Base-by-base conservation (phyloP, 441 rosid genomes). In the Lagerstroemia fauriei region DNA sequence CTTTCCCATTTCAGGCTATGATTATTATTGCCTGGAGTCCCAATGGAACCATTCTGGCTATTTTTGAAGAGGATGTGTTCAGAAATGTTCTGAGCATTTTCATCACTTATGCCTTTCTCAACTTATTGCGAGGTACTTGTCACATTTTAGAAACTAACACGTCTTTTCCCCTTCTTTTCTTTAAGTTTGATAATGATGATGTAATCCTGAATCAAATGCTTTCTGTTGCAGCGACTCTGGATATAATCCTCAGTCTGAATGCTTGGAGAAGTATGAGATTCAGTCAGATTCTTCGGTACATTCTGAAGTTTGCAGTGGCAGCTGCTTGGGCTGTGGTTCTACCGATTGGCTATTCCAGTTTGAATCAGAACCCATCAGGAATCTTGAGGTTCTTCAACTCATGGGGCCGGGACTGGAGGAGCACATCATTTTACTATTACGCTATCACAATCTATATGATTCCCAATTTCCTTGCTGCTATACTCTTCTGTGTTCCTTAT, bases 211-310 rank as follows among this genome's bases (percentile, higher is more conserved):
- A 75, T 63, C 73, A 53, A 25, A 75, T 76, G 22, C 82, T 75
- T 86, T 48, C 29, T 69, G 50, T 79, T 81, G 88, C 93, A 95
- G 99, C 97, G 80, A 79, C 90, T 76, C 87, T 95, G 87, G 99
- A 97, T 80, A 83, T 97, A 85, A 88, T 97, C 84, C 95, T 97
- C 77, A 95, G 96, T 87, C 82, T 95, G 83, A 87, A 87, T 83
- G 99, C 99, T 56, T 97, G 99, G 99, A 91, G 87, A 83, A 93
- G 97, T 90, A 90, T 97, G 83, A 94, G 94, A 83, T 81, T 83
- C 82, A 90, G 92, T 27, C 99, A 97, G 84, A 93, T 93, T 83
- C 56, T 97, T 70, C 95, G 99, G 12, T 95, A 91, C 85, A 85
- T 95, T 87, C 84, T 93, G 84, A 97, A 97, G 86, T 92, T 93